Evolutionary conservation across 768 basidiomycete genomes (phyloP), one percentile per base, ranked within the genome.

Genomic region (Pisolithus marmoratus): DNA sequence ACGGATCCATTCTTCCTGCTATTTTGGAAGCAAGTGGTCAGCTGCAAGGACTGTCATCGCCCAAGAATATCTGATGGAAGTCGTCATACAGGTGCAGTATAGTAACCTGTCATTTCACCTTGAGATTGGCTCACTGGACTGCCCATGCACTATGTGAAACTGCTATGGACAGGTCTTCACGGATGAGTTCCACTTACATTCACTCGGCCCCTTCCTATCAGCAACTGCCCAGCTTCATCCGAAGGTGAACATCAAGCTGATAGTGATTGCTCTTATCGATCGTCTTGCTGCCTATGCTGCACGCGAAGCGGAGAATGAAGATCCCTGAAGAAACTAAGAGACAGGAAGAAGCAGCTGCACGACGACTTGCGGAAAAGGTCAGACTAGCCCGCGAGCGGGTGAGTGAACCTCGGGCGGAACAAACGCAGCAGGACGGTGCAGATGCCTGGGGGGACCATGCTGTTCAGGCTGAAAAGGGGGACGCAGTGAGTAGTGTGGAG

Each of bases 1-100:
- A 62, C 75, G 68, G 50, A 82, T n/a, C 66, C 23, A 99, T 99
- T 56, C 80, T 99, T 7, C 94, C 96, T 0, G 90, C 89, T 55
- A 84, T 98, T 50, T 72, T 98, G 48, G 94, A 99, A 72, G n/a
- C 96, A 99, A 69, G 90, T 98, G 48, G 95, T 98, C 54, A 95
- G 87, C 63, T 98, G 96, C 72, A 95, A 96, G 67, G 96, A 99
- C n/a, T 64, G 89, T 94, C 42, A 98, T 98, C 54, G 96, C 96
- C 0, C 96, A 99, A 67, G 96, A 98, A 66, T 99, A 99, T 68
- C 69, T 98, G 43, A 98, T 98, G 96, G 96, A 99, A 68, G 96
- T 98, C 9, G 94, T 99, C 55, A 99, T 99, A 58, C 96, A 99
- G 78, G 92, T 89, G 53, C 34, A 79, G 62, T 38, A 44, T 14